Conservation (phyloP, 805 yeast genomes). For the Debaryomyces hansenii region DNA sequence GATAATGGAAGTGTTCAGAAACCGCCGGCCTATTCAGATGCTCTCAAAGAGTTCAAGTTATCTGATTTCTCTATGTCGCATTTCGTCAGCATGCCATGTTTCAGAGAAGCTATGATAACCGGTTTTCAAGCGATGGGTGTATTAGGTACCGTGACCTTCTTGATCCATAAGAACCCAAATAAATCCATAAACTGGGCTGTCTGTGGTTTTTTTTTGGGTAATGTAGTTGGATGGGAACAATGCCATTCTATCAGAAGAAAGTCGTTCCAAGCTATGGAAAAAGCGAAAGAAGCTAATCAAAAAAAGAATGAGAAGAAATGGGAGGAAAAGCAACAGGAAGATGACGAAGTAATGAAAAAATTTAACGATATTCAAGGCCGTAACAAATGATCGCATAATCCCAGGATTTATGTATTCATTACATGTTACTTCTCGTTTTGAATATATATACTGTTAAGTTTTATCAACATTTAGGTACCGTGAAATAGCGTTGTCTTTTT, state of each 20-base stretch:
- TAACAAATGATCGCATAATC: constrained; percentile 4
- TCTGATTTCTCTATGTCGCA: constrained; percentile 55
- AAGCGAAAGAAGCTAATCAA: constrained; percentile 56
- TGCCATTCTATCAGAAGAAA: constrained; percentile 72
- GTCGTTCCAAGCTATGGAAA: constrained; percentile 63
- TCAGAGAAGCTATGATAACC: constrained; percentile 74
- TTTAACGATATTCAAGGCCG: constrained; percentile 24
- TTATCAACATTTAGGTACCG: too few species aligned
- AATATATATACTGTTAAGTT: too few species aligned
- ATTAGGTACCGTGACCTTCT: constrained; percentile 62
- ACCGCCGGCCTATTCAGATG: constrained; percentile 26
- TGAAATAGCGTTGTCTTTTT: too few species aligned
- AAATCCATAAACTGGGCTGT: constrained; percentile 80
- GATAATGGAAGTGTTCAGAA: constrained; percentile 19
- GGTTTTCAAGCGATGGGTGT: constrained; percentile 76
- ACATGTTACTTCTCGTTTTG: background rate
- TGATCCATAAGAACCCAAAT: constrained; percentile 61
- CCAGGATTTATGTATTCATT: background rate
- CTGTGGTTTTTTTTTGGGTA: constrained; percentile 77
- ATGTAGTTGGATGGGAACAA: constrained; percentile 89
- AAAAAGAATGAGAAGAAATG: constrained; percentile 34
- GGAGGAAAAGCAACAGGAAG: constrained; percentile 18
- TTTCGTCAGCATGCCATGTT: constrained; percentile 67
- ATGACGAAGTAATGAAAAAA: constrained; percentile 25
- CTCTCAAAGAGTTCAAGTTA: constrained; percentile 40